Percentiles rank a stretch among this genome's conserved stretches.
phyloP scores from a whole-genome alignment of 208 protist species.

The Leishmania turanica region DNA sequence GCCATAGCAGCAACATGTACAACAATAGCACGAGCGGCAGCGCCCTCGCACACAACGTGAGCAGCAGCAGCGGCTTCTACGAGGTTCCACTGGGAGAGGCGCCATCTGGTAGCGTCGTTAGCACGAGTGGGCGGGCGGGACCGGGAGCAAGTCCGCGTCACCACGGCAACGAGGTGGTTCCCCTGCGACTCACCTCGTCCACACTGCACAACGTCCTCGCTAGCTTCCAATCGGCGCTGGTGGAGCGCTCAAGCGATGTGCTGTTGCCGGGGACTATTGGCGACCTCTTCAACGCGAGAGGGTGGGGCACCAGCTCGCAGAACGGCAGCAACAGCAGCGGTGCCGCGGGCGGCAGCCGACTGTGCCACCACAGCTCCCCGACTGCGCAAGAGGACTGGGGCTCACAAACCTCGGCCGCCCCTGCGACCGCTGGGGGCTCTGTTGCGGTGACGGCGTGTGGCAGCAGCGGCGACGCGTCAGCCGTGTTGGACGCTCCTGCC shows the following conservation, averaged over 20 bases:
- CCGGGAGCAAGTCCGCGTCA: background rate
- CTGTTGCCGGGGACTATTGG: background rate
- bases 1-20: background rate
- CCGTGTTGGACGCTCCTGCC: background rate
- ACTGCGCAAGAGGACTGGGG: constrained; percentile 10
- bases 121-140: background rate
- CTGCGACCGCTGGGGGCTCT: background rate
- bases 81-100: background rate
- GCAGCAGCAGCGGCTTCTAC: background rate
- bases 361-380: constrained; percentile 11
- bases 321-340: background rate
- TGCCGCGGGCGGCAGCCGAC: background rate
- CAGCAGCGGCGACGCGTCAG: background rate
- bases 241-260: constrained; percentile 10
- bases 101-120: background rate
- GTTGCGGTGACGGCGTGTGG: background rate
- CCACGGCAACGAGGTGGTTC: background rate
- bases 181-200: constrained; percentile 24
- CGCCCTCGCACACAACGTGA: background rate
- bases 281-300: background rate
- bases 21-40: background rate
- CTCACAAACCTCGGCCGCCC: background rate
- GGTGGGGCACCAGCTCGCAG: background rate
- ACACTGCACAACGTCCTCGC: constrained; percentile 23
- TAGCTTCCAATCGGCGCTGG: constrained; percentile 31